Evolutionary conservation across 2,329 filamentous ascomycete genomes (phyloP), one percentile per base, ranked within the genome.

Genomic region (Botryosphaeria dothidea): DNA sequence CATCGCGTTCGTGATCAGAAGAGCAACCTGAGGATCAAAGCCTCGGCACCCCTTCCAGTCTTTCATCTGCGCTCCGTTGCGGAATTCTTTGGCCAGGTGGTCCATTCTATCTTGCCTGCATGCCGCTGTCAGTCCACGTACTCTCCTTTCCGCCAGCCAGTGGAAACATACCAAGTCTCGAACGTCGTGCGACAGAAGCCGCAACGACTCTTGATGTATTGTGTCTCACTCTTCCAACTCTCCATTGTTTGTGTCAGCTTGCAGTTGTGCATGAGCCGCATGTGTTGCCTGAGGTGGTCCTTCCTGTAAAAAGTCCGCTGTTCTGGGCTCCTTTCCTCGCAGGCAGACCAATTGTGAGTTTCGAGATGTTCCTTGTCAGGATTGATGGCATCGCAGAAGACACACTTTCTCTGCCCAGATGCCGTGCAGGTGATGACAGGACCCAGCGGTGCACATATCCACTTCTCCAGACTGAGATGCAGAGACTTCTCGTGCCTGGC

Each of bases 291-390:
- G 13, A 88, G 79, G 70, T 88, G 86, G 69, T 88, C 86, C 72
- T 88, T 88, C 27, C 86, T 79, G 70, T 86, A 88, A 72, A 88
- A 88, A 0, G 85, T 88, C 38, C 86, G 83, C 69, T 91, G 88
- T 64, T 86, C 83, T 1, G 83, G 68, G 3, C 84, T 84, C 72
- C 90, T 86, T 71, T 92, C 90, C 67, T 87, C 86, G 73, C 91
- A 93, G 15, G 85, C 78, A 36, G 78, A 77, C 71, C 86, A 86
- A 68, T 88, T 86, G 76, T 89, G 87, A 7, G 78, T 80, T 68
- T 87, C 85, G 17, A 88, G 72, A 72, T 89, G 87, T 15, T 84
- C 83, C 25, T 79, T 73, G 7, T 80, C 81, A 0, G 86, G 86
- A 60, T 88, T 81, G 25, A 80, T 69, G 19, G 78, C 78, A 62